Evolutionary conservation across 2,329 filamentous ascomycete genomes (phyloP).

Genomic region (Pseudocercospora pini-densiflorae): DNA sequence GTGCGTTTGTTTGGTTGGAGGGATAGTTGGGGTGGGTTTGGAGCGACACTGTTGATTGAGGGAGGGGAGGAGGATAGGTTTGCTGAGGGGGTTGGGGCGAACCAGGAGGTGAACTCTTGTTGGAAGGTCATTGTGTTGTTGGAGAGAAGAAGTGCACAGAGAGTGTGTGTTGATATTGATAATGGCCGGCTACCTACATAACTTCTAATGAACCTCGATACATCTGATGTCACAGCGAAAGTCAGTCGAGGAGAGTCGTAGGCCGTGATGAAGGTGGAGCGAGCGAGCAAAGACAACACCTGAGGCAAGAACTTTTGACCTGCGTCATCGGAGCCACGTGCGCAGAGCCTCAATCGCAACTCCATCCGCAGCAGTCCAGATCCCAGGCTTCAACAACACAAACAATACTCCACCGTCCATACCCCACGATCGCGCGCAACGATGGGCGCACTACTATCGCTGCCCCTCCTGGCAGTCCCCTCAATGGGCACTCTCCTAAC

Average conservation of each 20-base stretch:
- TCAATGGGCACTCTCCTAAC: constrained; percentile 81
- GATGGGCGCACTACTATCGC: constrained; percentile 91
- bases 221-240: not conserved
- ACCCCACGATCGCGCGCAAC: constrained; percentile 29
- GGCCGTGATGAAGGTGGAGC: too few species aligned
- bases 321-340: not conserved
- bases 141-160: not conserved
- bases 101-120: constrained; percentile 49
- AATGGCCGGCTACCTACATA: too few species aligned
- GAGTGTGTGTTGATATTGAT: too few species aligned
- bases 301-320: not conserved
- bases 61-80: constrained; percentile 40
- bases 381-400: not conserved
- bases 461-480: constrained; percentile 87
- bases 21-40: constrained; percentile 56
- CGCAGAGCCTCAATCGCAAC: not conserved
- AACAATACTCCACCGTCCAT: constrained; percentile 5
- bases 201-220: not conserved
- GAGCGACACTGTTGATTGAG: too few species aligned
- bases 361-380: not conserved
- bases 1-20: constrained; percentile 62
- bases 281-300: not conserved
- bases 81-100: constrained; percentile 38
- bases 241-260: not conserved
- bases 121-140: constrained; percentile 25